Percentiles rank a stretch among this genome's conserved stretches.
phyloP scores from a whole-genome alignment of 768 basidiomycete species.

The Pleurotus pulmonarius region DNA sequence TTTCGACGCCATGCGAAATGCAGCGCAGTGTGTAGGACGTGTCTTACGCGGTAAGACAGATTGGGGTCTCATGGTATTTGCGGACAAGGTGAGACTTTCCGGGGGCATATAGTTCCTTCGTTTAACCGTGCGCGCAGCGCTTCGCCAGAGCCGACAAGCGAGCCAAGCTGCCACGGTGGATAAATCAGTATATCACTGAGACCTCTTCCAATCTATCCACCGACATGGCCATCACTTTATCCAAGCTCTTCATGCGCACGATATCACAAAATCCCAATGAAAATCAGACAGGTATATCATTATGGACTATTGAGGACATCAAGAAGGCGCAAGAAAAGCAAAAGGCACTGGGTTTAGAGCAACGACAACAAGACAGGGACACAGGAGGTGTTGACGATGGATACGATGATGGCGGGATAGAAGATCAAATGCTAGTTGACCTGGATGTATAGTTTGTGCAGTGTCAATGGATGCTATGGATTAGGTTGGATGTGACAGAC shows the following conservation, averaged over 20 bases:
- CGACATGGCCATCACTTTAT: constrained; percentile 93
- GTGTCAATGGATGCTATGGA: constrained; percentile 5
- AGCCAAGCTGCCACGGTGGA: constrained; percentile 96
- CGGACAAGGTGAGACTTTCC: constrained; percentile 76
- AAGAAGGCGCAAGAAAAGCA: constrained; percentile 83
- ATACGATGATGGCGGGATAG: constrained; percentile 65
- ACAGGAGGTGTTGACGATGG: constrained; percentile 51
- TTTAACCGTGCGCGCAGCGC: constrained; percentile 45
- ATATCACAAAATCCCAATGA: constrained; percentile 98
- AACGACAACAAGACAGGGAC: constrained; percentile 35
- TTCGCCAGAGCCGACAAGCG: constrained; percentile 92
- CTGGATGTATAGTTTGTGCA: constrained; percentile 32
- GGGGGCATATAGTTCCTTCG: not conserved
- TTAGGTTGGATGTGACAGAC: not conserved
- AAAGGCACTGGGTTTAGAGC: constrained; percentile 54
- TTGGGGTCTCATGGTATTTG: constrained; percentile 99
- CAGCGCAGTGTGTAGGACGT: constrained; percentile 97
- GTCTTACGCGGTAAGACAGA: constrained; percentile 98
- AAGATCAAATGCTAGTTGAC: constrained; percentile 58
- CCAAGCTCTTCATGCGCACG: constrained; percentile 96
- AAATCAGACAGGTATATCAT: constrained; percentile 88
- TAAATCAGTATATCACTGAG: constrained; percentile 99
- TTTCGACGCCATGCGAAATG: constrained; percentile 99
- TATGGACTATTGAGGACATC: constrained; percentile 94
- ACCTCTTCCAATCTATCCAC: constrained; percentile 96